These are phyloP conservation scores for Cutaneotrichosporon mucoides DNA, from an alignment of 1,284 basidiomycete genomes.

Conservation along the genomic window DNA sequence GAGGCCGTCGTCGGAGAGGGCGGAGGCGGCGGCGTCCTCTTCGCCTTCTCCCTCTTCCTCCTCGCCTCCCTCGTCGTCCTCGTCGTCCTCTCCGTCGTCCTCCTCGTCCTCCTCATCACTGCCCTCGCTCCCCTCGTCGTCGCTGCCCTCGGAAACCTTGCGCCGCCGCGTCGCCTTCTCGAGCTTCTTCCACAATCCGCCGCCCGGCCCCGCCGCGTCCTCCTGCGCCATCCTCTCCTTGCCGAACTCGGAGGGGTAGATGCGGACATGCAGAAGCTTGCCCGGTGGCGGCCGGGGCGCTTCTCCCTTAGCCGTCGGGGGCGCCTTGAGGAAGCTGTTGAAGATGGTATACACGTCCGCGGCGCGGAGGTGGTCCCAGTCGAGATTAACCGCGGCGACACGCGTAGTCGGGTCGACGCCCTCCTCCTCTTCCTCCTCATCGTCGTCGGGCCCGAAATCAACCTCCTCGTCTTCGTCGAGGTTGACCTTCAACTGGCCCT, in stretches of 20 bases:
- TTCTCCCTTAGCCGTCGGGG: slow-evolving; percentile 19
- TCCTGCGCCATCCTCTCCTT: slow-evolving; percentile 81
- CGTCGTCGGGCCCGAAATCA: slow-evolving; percentile 60
- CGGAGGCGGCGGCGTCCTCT: too few species aligned
- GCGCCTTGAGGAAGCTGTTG: slow-evolving; percentile 66
- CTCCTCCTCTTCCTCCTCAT: slow-evolving; percentile 47
- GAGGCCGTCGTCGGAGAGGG: slow-evolving; percentile 8
- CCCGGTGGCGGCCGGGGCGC: slow-evolving; percentile 53
- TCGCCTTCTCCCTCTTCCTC: too few species aligned
- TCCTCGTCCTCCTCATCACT: slow-evolving; percentile 1
- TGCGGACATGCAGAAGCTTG: slow-evolving; percentile 66
- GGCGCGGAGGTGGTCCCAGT: slow-evolving; percentile 96
- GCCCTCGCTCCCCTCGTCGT: neutral
- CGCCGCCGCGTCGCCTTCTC: slow-evolving; percentile 11
- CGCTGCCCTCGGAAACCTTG: too few species aligned
- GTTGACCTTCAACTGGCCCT: slow-evolving; percentile 48
- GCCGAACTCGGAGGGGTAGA: slow-evolving; percentile 94
- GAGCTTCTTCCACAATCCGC: slow-evolving; percentile 63
- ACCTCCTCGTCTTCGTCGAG: too few species aligned
- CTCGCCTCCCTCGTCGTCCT: neutral
- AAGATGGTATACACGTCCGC: slow-evolving; percentile 89
- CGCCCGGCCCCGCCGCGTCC: slow-evolving; percentile 84
- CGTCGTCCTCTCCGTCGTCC: slow-evolving; percentile 13
- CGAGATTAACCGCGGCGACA: slow-evolving; percentile 89
- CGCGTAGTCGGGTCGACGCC: slow-evolving; percentile 58